phyloP scores from a whole-genome alignment of 495 filamentous ascomycete genomes.

The Hypomontagnella monticulosa region DNA sequence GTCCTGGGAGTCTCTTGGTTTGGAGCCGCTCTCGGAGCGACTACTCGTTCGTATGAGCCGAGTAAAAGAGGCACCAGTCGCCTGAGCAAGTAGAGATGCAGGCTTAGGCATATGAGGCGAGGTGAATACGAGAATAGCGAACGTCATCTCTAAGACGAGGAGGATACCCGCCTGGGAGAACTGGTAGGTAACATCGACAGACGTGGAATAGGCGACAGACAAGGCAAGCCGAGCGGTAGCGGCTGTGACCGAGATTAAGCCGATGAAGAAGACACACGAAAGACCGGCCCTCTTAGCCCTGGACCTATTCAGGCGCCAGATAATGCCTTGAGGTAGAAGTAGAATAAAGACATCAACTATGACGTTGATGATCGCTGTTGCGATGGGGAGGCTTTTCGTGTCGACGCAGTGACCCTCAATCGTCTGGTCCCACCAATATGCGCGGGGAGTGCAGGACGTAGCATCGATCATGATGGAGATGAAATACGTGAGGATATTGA shows the following conservation, averaged over 20 bases:
- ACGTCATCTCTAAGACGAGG: conserved; percentile 11
- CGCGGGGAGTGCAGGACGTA: conserved; percentile 24
- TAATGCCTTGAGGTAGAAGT: conserved; percentile 37
- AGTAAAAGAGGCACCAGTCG: too few species aligned
- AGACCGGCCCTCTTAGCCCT: conserved; percentile 37
- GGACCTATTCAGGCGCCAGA: conserved; percentile 43
- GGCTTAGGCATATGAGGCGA: conserved; percentile 17
- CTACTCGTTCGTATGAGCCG: too few species aligned
- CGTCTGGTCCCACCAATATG: conserved; percentile 34
- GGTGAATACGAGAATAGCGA: conserved; percentile 21
- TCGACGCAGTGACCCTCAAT: conserved; percentile 19
- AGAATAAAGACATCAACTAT: conserved; percentile 30
- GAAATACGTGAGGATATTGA: conserved; percentile 25
- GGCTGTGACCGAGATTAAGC: conserved; percentile 27
- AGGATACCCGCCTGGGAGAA: conserved; percentile 12
- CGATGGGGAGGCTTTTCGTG: conserved; percentile 22
- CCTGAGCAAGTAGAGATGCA: too few species aligned
- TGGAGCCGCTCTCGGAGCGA: too few species aligned
- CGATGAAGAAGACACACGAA: conserved; percentile 38
- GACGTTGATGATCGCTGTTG: conserved; percentile 11
- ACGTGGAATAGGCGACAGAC: conserved; percentile 4
- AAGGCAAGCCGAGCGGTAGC: conserved; percentile 9
- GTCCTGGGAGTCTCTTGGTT: too few species aligned
- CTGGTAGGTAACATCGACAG: conserved; percentile 16
- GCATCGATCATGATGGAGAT: conserved; percentile 18